Evolutionary conservation across 2,329 filamentous ascomycete species (phyloP).

Genomic region (Thyridium curvatum): DNA sequence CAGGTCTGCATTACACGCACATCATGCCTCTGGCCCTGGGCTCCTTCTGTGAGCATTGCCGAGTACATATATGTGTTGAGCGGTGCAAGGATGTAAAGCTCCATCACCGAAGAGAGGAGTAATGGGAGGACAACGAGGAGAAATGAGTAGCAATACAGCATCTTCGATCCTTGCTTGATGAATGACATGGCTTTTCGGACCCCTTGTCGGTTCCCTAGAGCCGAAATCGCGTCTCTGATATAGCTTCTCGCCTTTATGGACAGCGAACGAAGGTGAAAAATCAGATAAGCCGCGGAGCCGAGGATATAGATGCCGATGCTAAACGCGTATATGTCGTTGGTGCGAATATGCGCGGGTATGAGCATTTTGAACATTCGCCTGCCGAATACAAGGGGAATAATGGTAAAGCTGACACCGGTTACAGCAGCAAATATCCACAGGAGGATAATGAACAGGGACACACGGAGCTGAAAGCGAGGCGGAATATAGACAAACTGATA

Average conservation of each 20-base stretch:
- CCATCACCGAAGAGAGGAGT: constrained; percentile 70
- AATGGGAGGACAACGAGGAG: constrained; percentile 77
- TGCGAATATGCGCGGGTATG: constrained; percentile 64
- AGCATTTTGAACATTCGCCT: constrained; percentile 68
- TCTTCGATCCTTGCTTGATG: constrained; percentile 27
- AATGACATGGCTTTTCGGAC: constrained; percentile 20
- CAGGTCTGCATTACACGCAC: constrained; percentile 88
- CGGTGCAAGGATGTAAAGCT: constrained; percentile 84
- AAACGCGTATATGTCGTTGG: constrained; percentile 96
- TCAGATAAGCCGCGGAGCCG: constrained; percentile 58
- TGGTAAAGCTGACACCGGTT: constrained; percentile 78
- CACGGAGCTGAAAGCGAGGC: constrained; percentile 72
- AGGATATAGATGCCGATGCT: constrained; percentile 82
- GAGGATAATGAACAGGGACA: constrained; percentile 78
- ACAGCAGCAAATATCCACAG: constrained; percentile 92
- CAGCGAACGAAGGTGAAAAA: constrained; percentile 43
- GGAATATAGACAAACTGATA: constrained; percentile 76
- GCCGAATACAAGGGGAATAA: constrained; percentile 81
- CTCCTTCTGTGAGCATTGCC: constrained; percentile 12
- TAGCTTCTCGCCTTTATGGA: constrained; percentile 23
- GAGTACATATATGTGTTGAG: constrained; percentile 69
- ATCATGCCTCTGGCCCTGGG: constrained; percentile 48
- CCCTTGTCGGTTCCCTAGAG: constrained; percentile 20
- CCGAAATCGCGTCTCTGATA: constrained; percentile 13
- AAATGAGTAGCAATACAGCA: constrained; percentile 70